A percentile compares a stretch with the other conserved stretches of the same genome.
These are phyloP conservation scores for Lachancea waltii DNA, from an alignment of 805 yeast species.

Conservation along the genomic window DNA sequence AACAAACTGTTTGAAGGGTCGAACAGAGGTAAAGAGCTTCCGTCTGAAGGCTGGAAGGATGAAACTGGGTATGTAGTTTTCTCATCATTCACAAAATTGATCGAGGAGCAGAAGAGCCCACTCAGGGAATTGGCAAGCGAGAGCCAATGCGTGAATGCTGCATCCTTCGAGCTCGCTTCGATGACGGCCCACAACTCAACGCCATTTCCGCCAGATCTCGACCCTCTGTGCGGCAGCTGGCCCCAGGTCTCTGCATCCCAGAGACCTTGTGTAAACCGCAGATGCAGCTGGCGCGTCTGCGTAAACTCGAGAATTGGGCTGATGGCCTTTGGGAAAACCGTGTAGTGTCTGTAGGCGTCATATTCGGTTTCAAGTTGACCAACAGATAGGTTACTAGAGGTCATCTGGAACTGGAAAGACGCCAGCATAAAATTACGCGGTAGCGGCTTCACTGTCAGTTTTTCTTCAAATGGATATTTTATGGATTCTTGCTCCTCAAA, in stretches of 20 bases:
- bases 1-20: slow-evolving; percentile 38
- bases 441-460: slow-evolving; percentile 57
- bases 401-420: slow-evolving; percentile 61
- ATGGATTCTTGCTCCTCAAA: slow-evolving; percentile 3
- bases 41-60: slow-evolving; percentile 27
- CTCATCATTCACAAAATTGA: slow-evolving; percentile 77
- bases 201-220: slow-evolving; percentile 83
- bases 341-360: slow-evolving; percentile 42
- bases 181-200: slow-evolving; percentile 88
- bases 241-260: slow-evolving; percentile 94
- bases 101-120: slow-evolving; percentile 91
- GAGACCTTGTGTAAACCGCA: slow-evolving; percentile 89
- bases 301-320: slow-evolving; percentile 69
- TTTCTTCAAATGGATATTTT: slow-evolving; percentile 51
- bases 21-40: slow-evolving; percentile 24
- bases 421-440: slow-evolving; percentile 65
- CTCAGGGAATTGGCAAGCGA: slow-evolving; percentile 67
- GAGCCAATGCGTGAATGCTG: slow-evolving; percentile 63
- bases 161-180: slow-evolving; percentile 50
- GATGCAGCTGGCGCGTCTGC: slow-evolving; percentile 65
- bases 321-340: slow-evolving; percentile 70
- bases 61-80: slow-evolving; percentile 64
- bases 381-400: slow-evolving; percentile 41
- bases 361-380: slow-evolving; percentile 18
- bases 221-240: slow-evolving; percentile 63